These are phyloP conservation scores for Trametes polyzona DNA, from an alignment of 1,284 basidiomycete species.

Conservation along the genomic window DNA sequence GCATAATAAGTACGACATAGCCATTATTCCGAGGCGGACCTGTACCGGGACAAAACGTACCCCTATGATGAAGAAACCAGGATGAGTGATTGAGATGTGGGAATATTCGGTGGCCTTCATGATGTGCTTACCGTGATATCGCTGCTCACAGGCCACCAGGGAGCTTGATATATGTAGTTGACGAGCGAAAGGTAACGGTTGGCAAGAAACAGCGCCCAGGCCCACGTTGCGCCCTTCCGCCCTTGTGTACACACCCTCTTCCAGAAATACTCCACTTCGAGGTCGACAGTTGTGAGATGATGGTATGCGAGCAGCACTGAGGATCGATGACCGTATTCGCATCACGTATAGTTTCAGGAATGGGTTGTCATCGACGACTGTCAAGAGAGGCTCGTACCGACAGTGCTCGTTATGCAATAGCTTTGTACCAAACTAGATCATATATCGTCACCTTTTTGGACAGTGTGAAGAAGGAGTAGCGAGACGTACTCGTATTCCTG, in stretches of 20 bases:
- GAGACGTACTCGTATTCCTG: not conserved
- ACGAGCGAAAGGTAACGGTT: not conserved
- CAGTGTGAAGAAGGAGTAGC: too few relatives aligned
- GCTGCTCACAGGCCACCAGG: not conserved
- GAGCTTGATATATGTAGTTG: not conserved
- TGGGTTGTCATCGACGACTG: not conserved
- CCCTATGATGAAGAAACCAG: too few relatives aligned
- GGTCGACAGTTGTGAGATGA: not conserved
- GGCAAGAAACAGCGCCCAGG: not conserved
- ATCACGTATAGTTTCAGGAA: not conserved
- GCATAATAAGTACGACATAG: too few relatives aligned
- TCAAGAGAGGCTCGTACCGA: not conserved
- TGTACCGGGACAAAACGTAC: too few relatives aligned
- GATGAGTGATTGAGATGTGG: too few relatives aligned
- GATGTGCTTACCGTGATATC: not conserved
- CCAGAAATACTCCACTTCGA: not conserved
- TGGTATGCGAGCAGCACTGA: not conserved
- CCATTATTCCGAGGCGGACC: too few relatives aligned
- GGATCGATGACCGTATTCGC: too few relatives aligned
- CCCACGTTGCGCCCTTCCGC: not conserved
- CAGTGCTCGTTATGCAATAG: not conserved
- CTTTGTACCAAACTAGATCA: not conserved
- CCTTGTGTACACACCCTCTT: not conserved
- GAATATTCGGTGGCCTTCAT: too few relatives aligned
- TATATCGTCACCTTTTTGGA: too few relatives aligned